Base-by-base conservation (phyloP, 805 yeast genomes). In the Suhomyces sp. region DNA sequence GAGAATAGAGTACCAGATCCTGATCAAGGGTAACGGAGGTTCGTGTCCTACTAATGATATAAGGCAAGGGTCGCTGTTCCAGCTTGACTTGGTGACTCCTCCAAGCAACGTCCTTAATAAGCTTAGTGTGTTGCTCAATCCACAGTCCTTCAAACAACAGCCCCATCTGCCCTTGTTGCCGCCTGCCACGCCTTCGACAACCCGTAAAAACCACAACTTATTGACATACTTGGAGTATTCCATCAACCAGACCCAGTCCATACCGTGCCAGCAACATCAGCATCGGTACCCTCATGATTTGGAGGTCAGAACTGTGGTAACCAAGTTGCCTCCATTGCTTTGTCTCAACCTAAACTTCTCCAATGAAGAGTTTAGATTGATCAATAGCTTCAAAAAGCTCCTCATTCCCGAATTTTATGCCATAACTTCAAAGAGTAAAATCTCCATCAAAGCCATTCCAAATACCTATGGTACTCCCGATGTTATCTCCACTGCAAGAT, bases 321-420 rank as follows among this genome's bases (percentile, higher is more conserved):
- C 74, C n/a, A 75, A 74, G 44, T 69, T 86, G 27, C 91, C 96
- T 0, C 84, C 87, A 1, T 74, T 89, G 9, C 64, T 90, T 31
- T 77, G 86, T 2, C 68, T 88, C 47, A 88, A 88, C 58, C 60
- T 88, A 17, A 77, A 81, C 48, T 70, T 88, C 48, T 65, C 75
- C 17, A 78, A 78, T 42, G 80, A 79, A 26, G 89, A 86, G 51
- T 77, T 82, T 73, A 76, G 75, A 44, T 68, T 72, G 35, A 77
- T 85, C 4, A 77, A 82, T 53, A 64, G 71, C 48, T 74, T 73
- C 27, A 74, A 76, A 47, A 77, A 79, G 29, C 86, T 92, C 91
- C 66, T 87, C 2, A 78, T 79, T 9, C 82, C 84, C 2, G 85
- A 79, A 56, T 87, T 87, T 63, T 85, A 78, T 60, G 64, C 68